Evolutionary conservation across 2,329 filamentous ascomycete species (phyloP), one percentile per base, ranked within the genome.

Genomic region (Claviceps maximensis): DNA sequence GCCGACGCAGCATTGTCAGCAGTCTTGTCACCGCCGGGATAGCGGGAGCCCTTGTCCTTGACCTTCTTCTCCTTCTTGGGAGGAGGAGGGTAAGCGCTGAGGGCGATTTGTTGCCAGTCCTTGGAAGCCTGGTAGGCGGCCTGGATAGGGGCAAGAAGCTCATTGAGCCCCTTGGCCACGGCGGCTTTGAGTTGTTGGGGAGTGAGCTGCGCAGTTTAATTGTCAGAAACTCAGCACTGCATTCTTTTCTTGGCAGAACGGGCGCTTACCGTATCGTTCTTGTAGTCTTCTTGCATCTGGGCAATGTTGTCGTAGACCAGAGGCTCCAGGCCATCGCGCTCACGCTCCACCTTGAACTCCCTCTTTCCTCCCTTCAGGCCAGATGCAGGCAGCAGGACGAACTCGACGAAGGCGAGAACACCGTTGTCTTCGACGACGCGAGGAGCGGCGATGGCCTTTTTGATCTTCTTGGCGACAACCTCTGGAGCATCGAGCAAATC

Each of bases 121-220:
- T 77, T 63, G 0, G 79, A 84, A 0, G 76, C 78, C 57, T 86
- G 72, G 71, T 81, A 97, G 6, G 83, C 84, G 3, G 74, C 77
- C 58, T 84, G 83, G 55, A 98, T 91, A 1, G 91, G 89, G 2
- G 77, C 80, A 54, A 95, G 75, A 13, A 97, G 77, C 41, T 78
- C 75, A 59, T 81, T 82, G 21, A 98, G 77, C 10, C 82, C 87
- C 51, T 81, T 77, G 5, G 86, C 79, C 6, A 94, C 82, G 12
- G 87, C 89, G n/a, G 84, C 78, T 74, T 98, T 97, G 51, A 97
- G 75, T 13, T 86, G 71, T 73, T 96, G 90, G 0, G 93, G 93
- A 1, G 86, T 89, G 56, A 95, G 78, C 63, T 67, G 36, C n/a
- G 48, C 13, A 17, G 8, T 17, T 6, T 6, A 2, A 36, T 19